phyloP scores from a whole-genome alignment of 306 rosid species.

The Vigna mungo region DNA sequence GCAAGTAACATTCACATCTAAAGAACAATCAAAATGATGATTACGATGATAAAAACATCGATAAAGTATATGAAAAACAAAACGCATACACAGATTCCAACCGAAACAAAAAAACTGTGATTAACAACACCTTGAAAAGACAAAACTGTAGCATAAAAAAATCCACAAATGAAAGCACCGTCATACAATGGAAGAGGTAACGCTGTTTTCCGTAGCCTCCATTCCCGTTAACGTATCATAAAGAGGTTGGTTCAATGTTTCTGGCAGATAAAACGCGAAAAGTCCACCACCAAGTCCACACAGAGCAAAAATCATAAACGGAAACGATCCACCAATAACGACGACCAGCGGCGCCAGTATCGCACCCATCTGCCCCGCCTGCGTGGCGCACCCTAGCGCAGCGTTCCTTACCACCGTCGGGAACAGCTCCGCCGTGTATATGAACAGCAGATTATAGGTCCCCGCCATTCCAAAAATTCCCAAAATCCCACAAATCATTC shows the following conservation, averaged over 20 bases:
- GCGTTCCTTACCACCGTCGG: slow-evolving; percentile 87
- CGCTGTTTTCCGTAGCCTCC: slow-evolving; percentile 37
- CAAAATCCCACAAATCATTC: slow-evolving; percentile 70
- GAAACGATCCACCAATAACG: slow-evolving; percentile 70
- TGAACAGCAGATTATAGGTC: slow-evolving; percentile 74
- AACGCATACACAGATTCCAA: background rate
- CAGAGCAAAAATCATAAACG: slow-evolving; percentile 65
- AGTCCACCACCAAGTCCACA: slow-evolving; percentile 65
- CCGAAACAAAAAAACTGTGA: background rate
- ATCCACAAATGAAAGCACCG: background rate
- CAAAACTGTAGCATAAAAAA: background rate
- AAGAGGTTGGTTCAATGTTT: slow-evolving; percentile 73
- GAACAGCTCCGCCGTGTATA: slow-evolving; percentile 75
- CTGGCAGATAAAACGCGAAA: slow-evolving; percentile 75
- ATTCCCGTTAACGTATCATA: slow-evolving; percentile 76
- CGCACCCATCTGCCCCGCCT: slow-evolving; percentile 87
- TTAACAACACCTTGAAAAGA: background rate
- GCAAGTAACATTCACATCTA: background rate
- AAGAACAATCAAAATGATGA: background rate
- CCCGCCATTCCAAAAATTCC: slow-evolving; percentile 95
- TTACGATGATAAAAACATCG: no score
- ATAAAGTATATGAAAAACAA: no score
- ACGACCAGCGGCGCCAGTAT: slow-evolving; percentile 76
- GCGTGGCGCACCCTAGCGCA: slow-evolving; percentile 71
- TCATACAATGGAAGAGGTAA: background rate